Evolutionary conservation across 1,284 basidiomycete genomes (phyloP).

Genomic region (Malassezia pachydermatis): DNA sequence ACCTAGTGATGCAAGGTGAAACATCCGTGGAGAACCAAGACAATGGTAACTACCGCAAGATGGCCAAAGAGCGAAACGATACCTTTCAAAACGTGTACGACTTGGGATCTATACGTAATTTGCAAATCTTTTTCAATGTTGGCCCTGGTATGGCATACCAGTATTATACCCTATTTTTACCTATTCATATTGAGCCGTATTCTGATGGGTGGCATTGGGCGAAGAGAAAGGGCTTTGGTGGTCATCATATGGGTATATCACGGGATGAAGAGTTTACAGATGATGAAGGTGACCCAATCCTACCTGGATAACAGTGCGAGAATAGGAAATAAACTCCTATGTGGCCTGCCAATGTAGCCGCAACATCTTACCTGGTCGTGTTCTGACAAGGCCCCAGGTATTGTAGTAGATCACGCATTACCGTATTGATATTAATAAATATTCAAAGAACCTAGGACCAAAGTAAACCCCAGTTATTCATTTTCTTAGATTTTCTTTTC

Average conservation of each 20-base stretch:
- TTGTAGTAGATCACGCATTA: too few relatives aligned
- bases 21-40: constrained; percentile 87
- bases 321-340: too few relatives aligned
- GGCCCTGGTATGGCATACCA: constrained; percentile 51
- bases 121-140: constrained; percentile 79
- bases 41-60: constrained; percentile 64
- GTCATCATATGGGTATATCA: constrained; percentile 49
- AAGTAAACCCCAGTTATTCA: too few relatives aligned
- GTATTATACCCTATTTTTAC: constrained; percentile 64
- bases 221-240: constrained; percentile 55
- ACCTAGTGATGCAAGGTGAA: constrained; percentile 65
- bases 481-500: too few relatives aligned
- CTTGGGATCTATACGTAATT: constrained; percentile 63
- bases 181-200: constrained; percentile 67
- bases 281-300: constrained; percentile 48
- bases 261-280: constrained; percentile 54
- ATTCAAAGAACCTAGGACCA: too few relatives aligned
- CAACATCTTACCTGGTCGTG: too few relatives aligned
- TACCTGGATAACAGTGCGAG: too few relatives aligned
- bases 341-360: too few relatives aligned
- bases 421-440: too few relatives aligned
- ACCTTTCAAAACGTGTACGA: constrained; percentile 82
- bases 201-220: constrained; percentile 77
- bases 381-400: too few relatives aligned
- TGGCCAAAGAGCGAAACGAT: constrained; percentile 59